Percentiles rank a stretch among this genome's conserved stretches.
Conservation (phyloP, 2,329 filamentous ascomycete species). For the Dactylellina drechsleri region DNA sequence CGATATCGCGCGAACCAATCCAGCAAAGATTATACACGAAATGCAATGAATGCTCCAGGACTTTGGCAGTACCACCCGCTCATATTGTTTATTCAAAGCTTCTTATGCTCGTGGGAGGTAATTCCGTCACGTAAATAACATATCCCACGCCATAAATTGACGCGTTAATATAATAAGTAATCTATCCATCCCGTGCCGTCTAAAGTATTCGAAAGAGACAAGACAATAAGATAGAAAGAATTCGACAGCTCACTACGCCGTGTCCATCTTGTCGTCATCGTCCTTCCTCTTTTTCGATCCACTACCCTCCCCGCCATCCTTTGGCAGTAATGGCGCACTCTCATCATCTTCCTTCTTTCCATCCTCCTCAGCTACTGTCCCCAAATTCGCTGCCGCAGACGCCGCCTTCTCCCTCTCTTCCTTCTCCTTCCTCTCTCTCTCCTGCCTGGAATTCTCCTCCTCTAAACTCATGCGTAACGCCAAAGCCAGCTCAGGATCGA, state of each 20-base stretch:
- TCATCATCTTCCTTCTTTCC: conserved; percentile 64
- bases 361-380: conserved; percentile 79
- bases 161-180: too few species aligned
- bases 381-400: conserved; percentile 65
- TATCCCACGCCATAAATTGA: too few species aligned
- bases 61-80: too few species aligned
- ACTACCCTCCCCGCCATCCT: conserved; percentile 73
- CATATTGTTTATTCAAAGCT: too few species aligned
- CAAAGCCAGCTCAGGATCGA: conserved; percentile 92
- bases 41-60: too few species aligned
- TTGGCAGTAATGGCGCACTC: conserved; percentile 71
- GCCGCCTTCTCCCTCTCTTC: conserved; percentile 74
- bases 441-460: conserved; percentile 93
- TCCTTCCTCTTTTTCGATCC: conserved; percentile 64
- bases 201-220: too few species aligned
- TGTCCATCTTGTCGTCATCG: conserved; percentile 87
- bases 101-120: too few species aligned
- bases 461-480: conserved; percentile 97
- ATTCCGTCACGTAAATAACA: too few species aligned
- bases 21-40: too few species aligned
- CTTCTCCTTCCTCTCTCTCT: conserved; percentile 81
- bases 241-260: conserved; percentile 69
- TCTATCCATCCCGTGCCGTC: background rate
- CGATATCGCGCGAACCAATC: too few species aligned
- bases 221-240: too few species aligned